Evolutionary conservation across 129 eudicot genomes (phyloP), one percentile per base, ranked within the genome.

Genomic region (Logfia minima): DNA sequence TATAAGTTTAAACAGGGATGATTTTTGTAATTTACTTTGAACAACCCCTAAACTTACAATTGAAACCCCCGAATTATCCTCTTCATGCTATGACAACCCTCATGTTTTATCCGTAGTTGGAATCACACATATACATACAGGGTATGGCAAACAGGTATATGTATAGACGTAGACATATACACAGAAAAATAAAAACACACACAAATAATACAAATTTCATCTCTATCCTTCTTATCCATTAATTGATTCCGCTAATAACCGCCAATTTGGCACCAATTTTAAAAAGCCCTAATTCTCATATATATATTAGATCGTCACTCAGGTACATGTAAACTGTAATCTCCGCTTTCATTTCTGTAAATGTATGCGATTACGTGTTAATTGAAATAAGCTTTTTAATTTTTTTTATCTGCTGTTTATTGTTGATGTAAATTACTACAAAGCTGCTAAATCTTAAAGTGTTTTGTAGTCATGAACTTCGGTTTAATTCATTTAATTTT

Each of bases 171-270:
- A 13, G 17, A 71, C 66, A 67, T 31, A 66, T 68, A 55, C 35
- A 79, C 34, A 72, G 55, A 72, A 72, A 72, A 53, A 53, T 41
- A 80, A 21, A 79, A 71, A 72, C 73, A 80, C 83, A 45, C 55
- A 48, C 55, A 13, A 14, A 48, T 1, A 48, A 48, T 48, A 48
- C 55, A 48, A 80, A 73, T 72, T 22, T 64, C 74, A 16, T 65
- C 32, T 79, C 74, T 73, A 60, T 73, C 83, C 79, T 51, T 73
- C 84, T 75, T 81, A 81, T 75, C 80, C 84, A 70, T 81, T 68
- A 75, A 74, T 80, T 75, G 75, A 81, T 81, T 67, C 83, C 43
- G 32, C 62, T 43, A 81, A 81, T 64, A 81, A 75, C 84, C 76
- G 76, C 75, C 71, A 68, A 29, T 56, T 80, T 66, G 26, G 28